Percentiles rank a stretch among this genome's conserved stretches.
Conservation (phyloP, 352 stramenopile genomes). For the Albugo laibachii region DNA sequence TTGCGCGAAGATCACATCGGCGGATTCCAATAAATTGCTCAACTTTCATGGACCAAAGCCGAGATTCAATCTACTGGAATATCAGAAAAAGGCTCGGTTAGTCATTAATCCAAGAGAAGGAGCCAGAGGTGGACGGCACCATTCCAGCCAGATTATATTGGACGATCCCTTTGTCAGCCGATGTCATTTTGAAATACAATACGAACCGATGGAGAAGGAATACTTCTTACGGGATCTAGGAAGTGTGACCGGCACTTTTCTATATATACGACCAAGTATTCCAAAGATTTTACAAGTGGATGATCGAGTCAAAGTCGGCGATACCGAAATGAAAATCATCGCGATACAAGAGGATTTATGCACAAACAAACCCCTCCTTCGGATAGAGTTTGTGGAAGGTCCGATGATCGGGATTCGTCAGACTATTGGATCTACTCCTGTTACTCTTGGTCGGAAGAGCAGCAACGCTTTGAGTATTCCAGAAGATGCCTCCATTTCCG, state of each 20-base stretch:
- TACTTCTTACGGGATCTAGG: constrained; percentile 67
- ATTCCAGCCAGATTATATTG: constrained; percentile 73
- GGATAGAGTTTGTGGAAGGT: constrained; percentile 56
- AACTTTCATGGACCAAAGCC: not conserved
- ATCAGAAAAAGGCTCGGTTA: constrained; percentile 17
- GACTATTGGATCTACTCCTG: constrained; percentile 50
- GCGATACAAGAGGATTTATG: constrained; percentile 43
- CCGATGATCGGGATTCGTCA: constrained; percentile 44
- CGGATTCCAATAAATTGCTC: not conserved
- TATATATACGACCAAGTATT: constrained; percentile 51
- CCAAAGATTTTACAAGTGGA: constrained; percentile 47
- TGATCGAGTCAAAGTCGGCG: constrained; percentile 54
- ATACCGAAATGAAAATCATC: constrained; percentile 65
- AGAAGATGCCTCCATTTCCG: constrained; percentile 65
- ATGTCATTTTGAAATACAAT: constrained; percentile 62
- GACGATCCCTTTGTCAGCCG: constrained; percentile 71
- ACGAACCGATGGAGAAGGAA: constrained; percentile 63
- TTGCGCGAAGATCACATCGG: not conserved
- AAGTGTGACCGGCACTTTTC: constrained; percentile 58
- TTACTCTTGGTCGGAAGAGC: constrained; percentile 49
- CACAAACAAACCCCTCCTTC: constrained; percentile 50
- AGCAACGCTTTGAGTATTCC: constrained; percentile 68
- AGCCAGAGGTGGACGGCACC: constrained; percentile 39
- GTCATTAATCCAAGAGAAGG: constrained; percentile 39
- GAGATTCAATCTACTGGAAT: not conserved